Evolutionary conservation across 257 asterid genomes (phyloP).

Genomic region (Solanum medicagineum): DNA sequence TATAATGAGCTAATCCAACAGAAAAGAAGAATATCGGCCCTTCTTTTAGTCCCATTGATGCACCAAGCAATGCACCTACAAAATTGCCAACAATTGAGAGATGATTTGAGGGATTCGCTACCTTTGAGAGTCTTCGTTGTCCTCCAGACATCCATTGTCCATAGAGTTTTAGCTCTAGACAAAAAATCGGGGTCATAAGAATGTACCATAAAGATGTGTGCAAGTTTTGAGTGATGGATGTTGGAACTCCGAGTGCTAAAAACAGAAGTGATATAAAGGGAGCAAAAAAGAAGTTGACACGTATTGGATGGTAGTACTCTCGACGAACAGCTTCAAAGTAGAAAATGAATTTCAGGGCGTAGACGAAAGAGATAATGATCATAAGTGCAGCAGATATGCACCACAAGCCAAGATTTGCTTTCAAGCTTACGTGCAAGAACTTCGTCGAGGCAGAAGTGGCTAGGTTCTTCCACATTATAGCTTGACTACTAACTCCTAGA

Average conservation of each 20-base stretch:
- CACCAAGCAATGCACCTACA: slow-evolving; percentile 91
- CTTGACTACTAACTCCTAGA: slow-evolving; percentile 85
- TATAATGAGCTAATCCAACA: slow-evolving; percentile 78
- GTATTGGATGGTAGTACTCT: slow-evolving; percentile 78
- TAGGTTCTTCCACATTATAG: slow-evolving; percentile 78
- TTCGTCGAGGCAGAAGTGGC: slow-evolving; percentile 43
- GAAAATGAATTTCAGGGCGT: slow-evolving; percentile 44
- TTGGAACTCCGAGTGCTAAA: slow-evolving; percentile 53
- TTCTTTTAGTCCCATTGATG: slow-evolving; percentile 75
- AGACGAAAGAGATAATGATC: slow-evolving; percentile 17
- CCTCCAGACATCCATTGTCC: slow-evolving; percentile 99
- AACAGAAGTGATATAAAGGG: slow-evolving; percentile 68
- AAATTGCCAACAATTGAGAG: slow-evolving; percentile 70
- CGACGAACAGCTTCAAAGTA: slow-evolving; percentile 95
- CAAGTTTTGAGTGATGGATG: slow-evolving; percentile 17
- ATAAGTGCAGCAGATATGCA: slow-evolving; percentile 37
- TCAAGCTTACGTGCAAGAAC: slow-evolving; percentile 38
- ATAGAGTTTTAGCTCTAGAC: slow-evolving; percentile 67
- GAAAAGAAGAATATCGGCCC: slow-evolving; percentile 88
- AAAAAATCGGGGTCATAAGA: slow-evolving; percentile 60
- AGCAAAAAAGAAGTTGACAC: slow-evolving; percentile 91
- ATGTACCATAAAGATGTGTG: slow-evolving; percentile 48
- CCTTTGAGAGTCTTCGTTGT: slow-evolving; percentile 67
- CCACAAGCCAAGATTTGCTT: slow-evolving; percentile 56
- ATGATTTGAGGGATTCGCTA: slow-evolving; percentile 87